Percentiles rank a stretch among this genome's conserved stretches.
Evolutionary conservation across 306 rosid genomes (phyloP).

Genomic region (Cyamopsis tetragonoloba): DNA sequence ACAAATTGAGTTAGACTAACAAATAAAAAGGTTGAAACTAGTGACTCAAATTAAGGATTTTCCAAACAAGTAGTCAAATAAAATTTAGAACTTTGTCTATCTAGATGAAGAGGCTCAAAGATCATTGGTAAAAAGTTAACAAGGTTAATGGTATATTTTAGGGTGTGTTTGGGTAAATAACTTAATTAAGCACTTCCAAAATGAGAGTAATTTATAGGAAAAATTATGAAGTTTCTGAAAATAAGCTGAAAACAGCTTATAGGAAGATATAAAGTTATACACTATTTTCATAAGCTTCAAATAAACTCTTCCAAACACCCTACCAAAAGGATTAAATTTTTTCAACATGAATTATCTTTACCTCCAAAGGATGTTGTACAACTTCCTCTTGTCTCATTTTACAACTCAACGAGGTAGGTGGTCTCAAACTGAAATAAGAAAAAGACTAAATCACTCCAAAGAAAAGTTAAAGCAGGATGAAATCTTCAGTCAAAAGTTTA

Average conservation of each 20-base stretch:
- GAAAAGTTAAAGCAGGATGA: constrained; percentile 3
- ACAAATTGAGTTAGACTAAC: not conserved
- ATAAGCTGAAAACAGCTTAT: too few relatives aligned
- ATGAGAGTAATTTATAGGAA: too few relatives aligned
- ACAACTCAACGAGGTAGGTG: constrained; percentile 29
- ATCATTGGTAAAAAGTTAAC: not conserved
- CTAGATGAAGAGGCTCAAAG: not conserved
- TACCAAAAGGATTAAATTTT: constrained; percentile 5
- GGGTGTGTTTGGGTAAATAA: too few relatives aligned
- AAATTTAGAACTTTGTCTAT: not conserved
- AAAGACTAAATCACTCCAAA: constrained; percentile 13
- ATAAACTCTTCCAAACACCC: too few relatives aligned
- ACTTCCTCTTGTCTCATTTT: constrained; percentile 60
- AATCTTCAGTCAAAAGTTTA: constrained; percentile 1
- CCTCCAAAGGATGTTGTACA: constrained; percentile 54
- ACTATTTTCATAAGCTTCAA: too few relatives aligned
- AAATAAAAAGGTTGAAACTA: not conserved
- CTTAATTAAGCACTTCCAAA: too few relatives aligned
- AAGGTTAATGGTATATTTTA: not conserved
- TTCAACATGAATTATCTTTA: constrained; percentile 22
- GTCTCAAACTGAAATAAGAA: constrained; percentile 58
- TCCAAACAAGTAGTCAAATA: not conserved
- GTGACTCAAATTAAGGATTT: not conserved
- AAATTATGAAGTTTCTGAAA: too few relatives aligned
- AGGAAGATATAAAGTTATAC: too few relatives aligned